A percentile compares a stretch with the other conserved stretches of the same genome.
Evolutionary conservation across 2,329 filamentous ascomycete genomes (phyloP).

Genomic region (Sporothrix inflata): DNA sequence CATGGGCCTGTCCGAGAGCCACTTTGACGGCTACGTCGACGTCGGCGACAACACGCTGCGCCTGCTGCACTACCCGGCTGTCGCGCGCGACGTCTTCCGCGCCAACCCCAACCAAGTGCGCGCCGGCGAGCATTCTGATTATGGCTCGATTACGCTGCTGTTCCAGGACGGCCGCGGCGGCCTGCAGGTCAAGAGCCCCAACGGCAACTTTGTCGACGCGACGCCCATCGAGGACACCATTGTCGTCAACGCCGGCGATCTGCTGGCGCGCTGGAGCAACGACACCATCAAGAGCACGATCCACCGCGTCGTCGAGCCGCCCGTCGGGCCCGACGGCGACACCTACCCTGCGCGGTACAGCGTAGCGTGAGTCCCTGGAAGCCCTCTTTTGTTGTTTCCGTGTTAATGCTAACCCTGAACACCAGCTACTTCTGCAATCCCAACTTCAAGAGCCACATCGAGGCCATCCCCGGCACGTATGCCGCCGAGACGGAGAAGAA

Average conservation of each 20-base stretch:
- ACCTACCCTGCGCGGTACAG: constrained; percentile 79
- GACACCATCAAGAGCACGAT: constrained; percentile 88
- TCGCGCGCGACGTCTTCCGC: constrained; percentile 66
- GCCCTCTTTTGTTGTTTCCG: not conserved
- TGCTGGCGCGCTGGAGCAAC: constrained; percentile 87
- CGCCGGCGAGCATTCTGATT: constrained; percentile 76
- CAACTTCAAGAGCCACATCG: constrained; percentile 74
- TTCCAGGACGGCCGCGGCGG: constrained; percentile 64
- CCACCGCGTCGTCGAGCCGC: constrained; percentile 87
- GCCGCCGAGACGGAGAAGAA: constrained; percentile 68
- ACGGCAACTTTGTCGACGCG: constrained; percentile 78
- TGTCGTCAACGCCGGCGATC: constrained; percentile 86
- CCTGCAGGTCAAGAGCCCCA: constrained; percentile 67
- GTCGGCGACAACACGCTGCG: constrained; percentile 72
- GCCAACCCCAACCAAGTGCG: constrained; percentile 71
- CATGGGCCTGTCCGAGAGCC: constrained; percentile 69
- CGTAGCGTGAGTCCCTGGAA: constrained; percentile 66
- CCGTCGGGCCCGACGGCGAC: constrained; percentile 49
- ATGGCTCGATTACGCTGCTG: constrained; percentile 63
- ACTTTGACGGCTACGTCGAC: constrained; percentile 77
- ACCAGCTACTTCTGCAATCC: constrained; percentile 83
- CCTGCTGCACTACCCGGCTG: constrained; percentile 75
- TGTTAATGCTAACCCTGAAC: not conserved
- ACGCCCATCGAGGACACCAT: constrained; percentile 80
- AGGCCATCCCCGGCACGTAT: constrained; percentile 80